Evolutionary conservation across 129 eudicot genomes (phyloP).

Genomic region (Solidago caesia): DNA sequence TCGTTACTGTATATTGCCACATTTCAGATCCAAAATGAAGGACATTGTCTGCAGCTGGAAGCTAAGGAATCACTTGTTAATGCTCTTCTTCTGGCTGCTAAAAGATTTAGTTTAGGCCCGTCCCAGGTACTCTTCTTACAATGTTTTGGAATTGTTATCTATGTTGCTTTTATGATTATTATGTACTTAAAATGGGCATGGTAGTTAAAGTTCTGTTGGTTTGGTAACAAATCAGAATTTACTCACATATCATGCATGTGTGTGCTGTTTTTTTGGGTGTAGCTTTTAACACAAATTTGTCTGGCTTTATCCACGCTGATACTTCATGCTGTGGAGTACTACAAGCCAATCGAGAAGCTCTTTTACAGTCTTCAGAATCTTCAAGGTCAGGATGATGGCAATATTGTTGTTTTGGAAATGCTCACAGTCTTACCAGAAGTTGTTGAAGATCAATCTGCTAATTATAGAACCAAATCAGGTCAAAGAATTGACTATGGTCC

Average conservation of each 20-base stretch:
- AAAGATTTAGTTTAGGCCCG: slow-evolving; percentile 77
- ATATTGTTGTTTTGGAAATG: slow-evolving; percentile 83
- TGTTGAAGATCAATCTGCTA: slow-evolving; percentile 67
- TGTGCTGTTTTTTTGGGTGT: slow-evolving; percentile 16
- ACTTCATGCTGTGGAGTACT: slow-evolving; percentile 77
- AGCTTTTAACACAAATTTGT: slow-evolving; percentile 96
- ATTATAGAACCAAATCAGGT: slow-evolving; percentile 44
- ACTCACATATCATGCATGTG: slow-evolving; percentile 6
- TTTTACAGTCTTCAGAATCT: slow-evolving; percentile 85
- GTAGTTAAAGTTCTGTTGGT: not conserved
- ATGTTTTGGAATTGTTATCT: not conserved
- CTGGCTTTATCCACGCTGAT: slow-evolving; percentile 80
- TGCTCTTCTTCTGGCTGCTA: slow-evolving; percentile 86
- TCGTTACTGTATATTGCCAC: slow-evolving; percentile 11
- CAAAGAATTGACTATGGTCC: slow-evolving; percentile 55
- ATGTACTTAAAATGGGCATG: not conserved
- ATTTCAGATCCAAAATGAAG: slow-evolving; percentile 86
- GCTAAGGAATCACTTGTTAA: slow-evolving; percentile 78
- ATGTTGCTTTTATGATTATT: slow-evolving; percentile 6
- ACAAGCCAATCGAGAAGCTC: slow-evolving; percentile 77
- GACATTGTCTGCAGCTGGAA: slow-evolving; percentile 60
- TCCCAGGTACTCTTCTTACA: slow-evolving; percentile 62
- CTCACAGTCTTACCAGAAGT: slow-evolving; percentile 94
- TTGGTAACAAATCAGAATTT: not conserved
- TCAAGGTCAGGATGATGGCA: slow-evolving; percentile 66